Evolutionary conservation across 2,329 filamentous ascomycete species (phyloP), one percentile per base, ranked within the genome.

Genomic region (Penicillium sp.): DNA sequence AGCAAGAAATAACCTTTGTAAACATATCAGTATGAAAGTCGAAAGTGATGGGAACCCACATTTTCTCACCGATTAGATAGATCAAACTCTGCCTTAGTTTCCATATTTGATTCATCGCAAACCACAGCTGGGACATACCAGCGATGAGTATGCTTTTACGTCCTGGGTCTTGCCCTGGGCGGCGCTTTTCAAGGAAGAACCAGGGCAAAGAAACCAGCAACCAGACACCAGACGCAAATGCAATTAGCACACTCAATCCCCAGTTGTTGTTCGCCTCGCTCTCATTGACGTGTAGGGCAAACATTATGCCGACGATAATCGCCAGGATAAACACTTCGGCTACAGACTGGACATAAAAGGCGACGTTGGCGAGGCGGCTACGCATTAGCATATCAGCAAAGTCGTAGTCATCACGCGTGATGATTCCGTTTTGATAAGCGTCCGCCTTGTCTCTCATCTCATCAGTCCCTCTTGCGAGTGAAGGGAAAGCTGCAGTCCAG

Each of bases 401-500:
- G 51, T 87, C 82, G 56, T 88, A 85, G 45, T 87, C 80, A 2
- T 79, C 78, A 7, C 81, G 76, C 1, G 76, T 77, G 39, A 88
- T 84, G 1, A 71, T 72, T 3, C 83, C 79, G 2, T 74, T 69
- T 21, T 74, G 74, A 47, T 76, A 80, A n/a, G 75, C 71, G 33
- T 76, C 71, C 6, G 81, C 80, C 48, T 77, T 77, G 2, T 70
- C 66, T 24, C 81, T 73, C 63, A 84, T 70, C 24, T 79, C 73
- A 21, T 21, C 18, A 21, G 18, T 21, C 18, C 18, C 18, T 81
- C 58, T 84, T 83, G 6, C 81, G 69, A 4, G 82, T 81, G 7
- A 85, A 69, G 82, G 81, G 52, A 85, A 85, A 0, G 85, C 84
- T 0, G 85, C 84, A 0, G 84, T 86, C 83, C 85, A 87, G 66